Base-by-base conservation (phyloP, 306 rosid genomes). In the Vigna trinervia region DNA sequence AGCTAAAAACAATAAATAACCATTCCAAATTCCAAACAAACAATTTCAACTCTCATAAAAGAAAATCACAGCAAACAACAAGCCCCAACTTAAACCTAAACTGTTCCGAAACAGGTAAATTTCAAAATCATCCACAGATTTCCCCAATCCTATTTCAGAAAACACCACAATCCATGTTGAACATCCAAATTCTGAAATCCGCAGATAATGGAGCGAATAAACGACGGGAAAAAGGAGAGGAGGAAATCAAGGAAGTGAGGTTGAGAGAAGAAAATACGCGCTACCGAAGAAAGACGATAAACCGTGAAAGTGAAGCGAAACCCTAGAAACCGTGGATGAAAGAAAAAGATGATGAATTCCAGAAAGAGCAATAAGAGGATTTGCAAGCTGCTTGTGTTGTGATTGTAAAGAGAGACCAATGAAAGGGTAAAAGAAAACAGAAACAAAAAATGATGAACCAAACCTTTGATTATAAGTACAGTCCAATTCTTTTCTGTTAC, bases 81-180 rank as follows among this genome's bases (percentile, higher is more conserved):
- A 17, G 34, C 74, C 85, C 67, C 65, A 66, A 78, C 61, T 13
- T 65, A 82, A 77, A 47, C 69, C 75, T 63, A 77, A 28, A 53
- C n/a, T 12, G 19, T 76, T 56, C 71, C 48, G 4, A 46, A 81
- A 68, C 57, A 23, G 19, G 48, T 56, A 15, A 76, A 60, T 53
- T 69, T 19, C 41, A 2, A 62, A 82, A 77, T 20, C 62, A 63
- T 23, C 22, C 22, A 69, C 51, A 39, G 78, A 61, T 56, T 61
- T 47, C 12, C 59, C 76, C 12, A 82, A 57, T 53, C 17, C 17
- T 46, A 30, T 17, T 64, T 6, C n/a, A 7, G 14, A 59, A 73
- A 69, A 36, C 26, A 75, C 41, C 28, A 34, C 41, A 69, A 74
- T 51, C 50, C 3, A 74, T 32, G 14, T 13, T 38, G 39, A 52